Base-by-base conservation (phyloP, 768 basidiomycete species). In the Leccinum barrowsii region DNA sequence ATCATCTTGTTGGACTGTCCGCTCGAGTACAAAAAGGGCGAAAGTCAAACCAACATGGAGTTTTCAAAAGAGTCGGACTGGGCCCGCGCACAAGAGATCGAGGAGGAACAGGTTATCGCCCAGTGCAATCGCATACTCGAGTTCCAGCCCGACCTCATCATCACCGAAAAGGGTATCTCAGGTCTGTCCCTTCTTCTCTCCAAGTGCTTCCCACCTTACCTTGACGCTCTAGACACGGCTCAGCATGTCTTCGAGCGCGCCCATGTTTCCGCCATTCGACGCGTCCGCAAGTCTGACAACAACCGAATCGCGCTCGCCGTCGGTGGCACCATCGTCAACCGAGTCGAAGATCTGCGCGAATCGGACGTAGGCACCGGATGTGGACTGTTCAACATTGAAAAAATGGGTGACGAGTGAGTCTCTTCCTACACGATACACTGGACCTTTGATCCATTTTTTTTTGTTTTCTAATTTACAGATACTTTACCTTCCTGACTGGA, bases 251-350 rank as follows among this genome's bases (percentile, higher is more conserved):
- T 98, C 58, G 83, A 85, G 67, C 91, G 91, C 67, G 82, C 90
- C 63, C 89, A 93, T 68, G 85, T 98, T 58, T 90, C 94, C n/a
- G 91, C 92, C 30, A 82, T 98, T 60, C 90, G 97, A 44, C 89
- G 97, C n/a, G 94, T 98, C 10, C 89, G 97, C 70, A 99, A 98
- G 75, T 94, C 94, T 3, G 97, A 99, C 74, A 98, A 98, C 79
- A 99, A 98, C 75, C 91, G 97, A 48, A 92, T 98, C 63, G 97
- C 97, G 0, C 87, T 97, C 24, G 95, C 94, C 35, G 35, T 37
- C 35, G 35, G 35, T 37, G 35, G 5, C 0, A 37, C 35, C 15
- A 37, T 37, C 7, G 35, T 37, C 35, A 37, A 37, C 35, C 13
- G 15, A 37, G 35, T 37, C 13, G 35, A 37, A 37, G 35, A 37